phyloP scores from a whole-genome alignment of 768 basidiomycete species.

The Leccinum truebloodii region DNA sequence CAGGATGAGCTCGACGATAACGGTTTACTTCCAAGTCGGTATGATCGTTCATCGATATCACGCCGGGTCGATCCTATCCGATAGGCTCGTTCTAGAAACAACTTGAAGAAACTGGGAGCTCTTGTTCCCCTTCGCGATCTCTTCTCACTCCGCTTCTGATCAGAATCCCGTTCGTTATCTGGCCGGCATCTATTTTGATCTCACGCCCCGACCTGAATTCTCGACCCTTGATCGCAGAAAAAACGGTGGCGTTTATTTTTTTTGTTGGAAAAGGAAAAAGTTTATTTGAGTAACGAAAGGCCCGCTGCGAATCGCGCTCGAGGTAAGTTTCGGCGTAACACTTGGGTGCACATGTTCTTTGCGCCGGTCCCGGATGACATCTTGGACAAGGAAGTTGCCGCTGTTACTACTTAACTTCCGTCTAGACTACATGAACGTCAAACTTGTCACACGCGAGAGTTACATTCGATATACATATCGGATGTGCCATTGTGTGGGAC shows the following conservation, averaged over 20 bases:
- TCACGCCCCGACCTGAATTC: background rate
- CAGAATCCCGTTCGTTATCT: background rate
- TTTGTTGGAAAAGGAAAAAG: background rate
- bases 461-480: background rate
- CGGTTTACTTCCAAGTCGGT: background rate
- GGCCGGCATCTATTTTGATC: background rate
- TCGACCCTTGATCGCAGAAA: conserved; percentile 7
- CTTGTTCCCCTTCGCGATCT: background rate
- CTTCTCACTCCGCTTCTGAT: background rate
- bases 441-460: background rate
- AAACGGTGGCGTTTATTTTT: conserved; percentile 6
- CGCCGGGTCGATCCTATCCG: background rate
- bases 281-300: background rate
- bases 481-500: too few relatives aligned
- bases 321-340: background rate
- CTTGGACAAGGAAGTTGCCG: too few relatives aligned
- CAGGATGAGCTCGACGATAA: background rate
- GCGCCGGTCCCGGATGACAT: too few relatives aligned
- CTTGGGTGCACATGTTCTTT: background rate
- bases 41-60: background rate
- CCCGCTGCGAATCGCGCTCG: background rate
- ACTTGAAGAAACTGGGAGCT: background rate
- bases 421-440: background rate
- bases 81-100: background rate
- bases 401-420: background rate